Conservation (phyloP, 208 protist genomes). For the Leishmania major region DNA sequence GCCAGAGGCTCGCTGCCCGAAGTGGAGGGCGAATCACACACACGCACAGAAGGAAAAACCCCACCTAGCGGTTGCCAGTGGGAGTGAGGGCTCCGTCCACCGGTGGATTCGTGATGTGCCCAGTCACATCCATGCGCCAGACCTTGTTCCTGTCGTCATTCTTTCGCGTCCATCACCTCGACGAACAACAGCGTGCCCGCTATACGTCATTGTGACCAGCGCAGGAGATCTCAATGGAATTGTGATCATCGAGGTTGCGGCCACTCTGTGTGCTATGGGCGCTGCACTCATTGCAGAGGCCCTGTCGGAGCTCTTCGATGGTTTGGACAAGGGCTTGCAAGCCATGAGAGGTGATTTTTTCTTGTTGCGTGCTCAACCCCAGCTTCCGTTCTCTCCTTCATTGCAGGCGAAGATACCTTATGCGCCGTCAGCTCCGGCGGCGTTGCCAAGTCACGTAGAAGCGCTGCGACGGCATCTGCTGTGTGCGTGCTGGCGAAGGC, state of each 20-base stretch:
- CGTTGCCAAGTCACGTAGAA: neutral
- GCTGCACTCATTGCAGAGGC: neutral
- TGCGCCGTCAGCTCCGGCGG: neutral
- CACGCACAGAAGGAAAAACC: neutral
- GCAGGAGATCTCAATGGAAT: neutral
- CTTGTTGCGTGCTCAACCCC: neutral
- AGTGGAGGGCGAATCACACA: slow-evolving; percentile 5
- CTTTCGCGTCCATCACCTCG: neutral
- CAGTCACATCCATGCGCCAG: slow-evolving; percentile 12
- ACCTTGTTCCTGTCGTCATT: slow-evolving; percentile 4
- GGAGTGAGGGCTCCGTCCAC: slow-evolving; percentile 23
- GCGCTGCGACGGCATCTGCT: neutral
- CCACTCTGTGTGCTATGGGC: neutral
- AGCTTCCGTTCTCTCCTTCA: neutral
- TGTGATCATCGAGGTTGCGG: neutral
- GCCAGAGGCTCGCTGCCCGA: neutral
- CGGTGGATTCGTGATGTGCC: slow-evolving; percentile 17
- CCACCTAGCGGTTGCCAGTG: slow-evolving; percentile 17
- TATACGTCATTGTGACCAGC: neutral
- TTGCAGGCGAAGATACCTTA: neutral
- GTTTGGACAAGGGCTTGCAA: neutral
- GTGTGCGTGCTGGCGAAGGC: neutral
- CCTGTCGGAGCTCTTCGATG: neutral
- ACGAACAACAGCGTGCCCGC: slow-evolving; percentile 4
- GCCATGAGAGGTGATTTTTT: neutral